Evolutionary conservation across 2,329 filamentous ascomycete species (phyloP).

Genomic region (Harringtonia lauricola): DNA sequence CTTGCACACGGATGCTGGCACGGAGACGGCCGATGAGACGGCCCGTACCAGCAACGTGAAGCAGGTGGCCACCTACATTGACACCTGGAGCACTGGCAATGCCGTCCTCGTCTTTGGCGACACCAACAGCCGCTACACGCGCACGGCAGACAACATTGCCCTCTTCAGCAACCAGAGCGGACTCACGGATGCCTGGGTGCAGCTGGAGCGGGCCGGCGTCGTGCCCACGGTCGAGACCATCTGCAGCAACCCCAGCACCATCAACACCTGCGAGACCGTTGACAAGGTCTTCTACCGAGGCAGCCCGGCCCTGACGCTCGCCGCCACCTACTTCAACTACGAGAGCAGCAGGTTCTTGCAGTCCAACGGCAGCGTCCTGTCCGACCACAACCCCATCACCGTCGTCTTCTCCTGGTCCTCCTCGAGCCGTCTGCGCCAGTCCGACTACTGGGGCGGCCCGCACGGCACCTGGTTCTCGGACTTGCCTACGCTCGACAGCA

Average conservation of each 20-base stretch:
- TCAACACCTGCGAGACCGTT: conserved; percentile 49
- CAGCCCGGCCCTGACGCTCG: conserved; percentile 31
- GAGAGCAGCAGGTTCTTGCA: conserved; percentile 45
- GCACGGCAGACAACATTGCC: conserved; percentile 37
- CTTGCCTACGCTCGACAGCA: conserved; percentile 24
- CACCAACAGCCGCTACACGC: conserved; percentile 54
- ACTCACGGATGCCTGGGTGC: conserved; percentile 49
- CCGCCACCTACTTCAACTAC: conserved; percentile 42
- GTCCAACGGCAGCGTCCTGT: conserved; percentile 41
- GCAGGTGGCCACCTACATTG: conserved; percentile 48
- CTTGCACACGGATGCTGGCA: conserved; percentile 52
- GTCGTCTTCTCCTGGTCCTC: conserved; percentile 38
- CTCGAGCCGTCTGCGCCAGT: conserved; percentile 28
- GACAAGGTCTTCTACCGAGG: conserved; percentile 56
- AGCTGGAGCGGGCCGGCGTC: conserved; percentile 36
- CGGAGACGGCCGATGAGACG: conserved; percentile 35
- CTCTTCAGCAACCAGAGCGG: conserved; percentile 38
- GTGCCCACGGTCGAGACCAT: conserved; percentile 31
- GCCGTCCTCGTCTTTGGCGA: conserved; percentile 55
- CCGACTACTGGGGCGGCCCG: conserved; percentile 34
- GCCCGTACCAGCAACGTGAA: conserved; percentile 49
- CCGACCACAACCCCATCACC: conserved; percentile 55
- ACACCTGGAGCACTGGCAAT: conserved; percentile 43
- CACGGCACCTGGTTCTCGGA: conserved; percentile 46
- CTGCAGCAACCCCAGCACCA: conserved; percentile 47